These are phyloP conservation scores for Ophiostoma himal-ulmi DNA, from an alignment of 2,329 filamentous ascomycete species.

Conservation along the genomic window DNA sequence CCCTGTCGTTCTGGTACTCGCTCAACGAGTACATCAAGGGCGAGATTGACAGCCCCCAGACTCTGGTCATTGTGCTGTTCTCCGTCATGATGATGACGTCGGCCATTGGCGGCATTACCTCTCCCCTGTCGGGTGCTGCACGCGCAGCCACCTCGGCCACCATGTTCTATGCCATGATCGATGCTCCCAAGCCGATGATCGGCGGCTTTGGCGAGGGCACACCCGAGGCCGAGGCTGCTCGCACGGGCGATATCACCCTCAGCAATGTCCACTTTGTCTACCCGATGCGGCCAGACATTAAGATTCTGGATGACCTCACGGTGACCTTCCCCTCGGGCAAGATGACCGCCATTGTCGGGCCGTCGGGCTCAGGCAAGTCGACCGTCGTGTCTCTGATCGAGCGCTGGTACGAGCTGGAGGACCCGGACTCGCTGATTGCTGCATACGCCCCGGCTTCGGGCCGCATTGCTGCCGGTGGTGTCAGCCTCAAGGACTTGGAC, in stretches of 20 bases:
- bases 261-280: constrained; percentile 64
- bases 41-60: constrained; percentile 45
- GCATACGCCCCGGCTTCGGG: background rate
- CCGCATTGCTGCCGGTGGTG: constrained; percentile 27
- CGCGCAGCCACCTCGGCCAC: constrained; percentile 51
- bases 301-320: constrained; percentile 47
- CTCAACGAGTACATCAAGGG: constrained; percentile 46
- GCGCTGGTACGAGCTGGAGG: constrained; percentile 60
- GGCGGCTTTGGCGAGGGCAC: constrained; percentile 32
- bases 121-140: constrained; percentile 49
- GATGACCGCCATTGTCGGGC: constrained; percentile 71
- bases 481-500: constrained; percentile 44
- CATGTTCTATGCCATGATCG: constrained; percentile 50
- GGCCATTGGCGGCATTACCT: constrained; percentile 50
- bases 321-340: constrained; percentile 58
- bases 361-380: constrained; percentile 78
- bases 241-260: constrained; percentile 49
- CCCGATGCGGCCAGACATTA: constrained; percentile 41
- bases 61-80: constrained; percentile 49
- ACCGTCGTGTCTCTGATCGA: constrained; percentile 67
- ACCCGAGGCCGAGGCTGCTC: constrained; percentile 35
- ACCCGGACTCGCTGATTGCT: background rate
- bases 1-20: constrained; percentile 58
- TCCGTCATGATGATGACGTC: constrained; percentile 54
- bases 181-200: constrained; percentile 36